phyloP scores from a whole-genome alignment of 1,284 basidiomycete genomes.

The Ganoderma multipileum region DNA sequence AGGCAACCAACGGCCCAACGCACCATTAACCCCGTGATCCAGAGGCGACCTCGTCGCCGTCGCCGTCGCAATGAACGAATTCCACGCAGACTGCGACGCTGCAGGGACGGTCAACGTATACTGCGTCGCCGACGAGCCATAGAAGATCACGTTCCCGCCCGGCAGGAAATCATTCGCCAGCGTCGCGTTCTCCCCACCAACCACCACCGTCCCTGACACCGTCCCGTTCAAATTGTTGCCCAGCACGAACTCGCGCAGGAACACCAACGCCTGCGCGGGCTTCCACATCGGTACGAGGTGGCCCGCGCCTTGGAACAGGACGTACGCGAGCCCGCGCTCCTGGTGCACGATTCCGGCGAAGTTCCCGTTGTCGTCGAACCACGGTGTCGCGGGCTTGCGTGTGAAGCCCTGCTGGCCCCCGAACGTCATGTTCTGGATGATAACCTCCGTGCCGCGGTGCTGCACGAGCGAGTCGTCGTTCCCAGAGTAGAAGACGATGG shows the following conservation, averaged over 20 bases:
- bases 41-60: conserved; percentile 18
- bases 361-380: conserved; percentile 38
- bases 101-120: conserved; percentile 36
- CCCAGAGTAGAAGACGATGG: conserved; percentile 41
- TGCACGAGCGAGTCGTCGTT: conserved; percentile 40
- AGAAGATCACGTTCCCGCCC: conserved; percentile 39
- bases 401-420: conserved; percentile 74
- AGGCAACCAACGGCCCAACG: not conserved
- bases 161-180: conserved; percentile 51
- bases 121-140: conserved; percentile 30
- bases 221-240: conserved; percentile 40
- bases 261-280: conserved; percentile 42
- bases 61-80: conserved; percentile 38
- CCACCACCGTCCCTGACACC: conserved; percentile 31
- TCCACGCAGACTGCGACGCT: conserved; percentile 61
- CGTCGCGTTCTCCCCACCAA: conserved; percentile 61
- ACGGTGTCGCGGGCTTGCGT: conserved; percentile 66
- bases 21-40: not conserved
- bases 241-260: conserved; percentile 42
- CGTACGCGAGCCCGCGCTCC: conserved; percentile 42
- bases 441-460: conserved; percentile 57
- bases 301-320: conserved; percentile 39
- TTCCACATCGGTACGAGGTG: conserved; percentile 41
- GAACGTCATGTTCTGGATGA: conserved; percentile 47
- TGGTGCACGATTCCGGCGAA: conserved; percentile 44